These are phyloP conservation scores for Lachancea sp. DNA, from an alignment of 805 yeast genomes.

Conservation along the genomic window DNA sequence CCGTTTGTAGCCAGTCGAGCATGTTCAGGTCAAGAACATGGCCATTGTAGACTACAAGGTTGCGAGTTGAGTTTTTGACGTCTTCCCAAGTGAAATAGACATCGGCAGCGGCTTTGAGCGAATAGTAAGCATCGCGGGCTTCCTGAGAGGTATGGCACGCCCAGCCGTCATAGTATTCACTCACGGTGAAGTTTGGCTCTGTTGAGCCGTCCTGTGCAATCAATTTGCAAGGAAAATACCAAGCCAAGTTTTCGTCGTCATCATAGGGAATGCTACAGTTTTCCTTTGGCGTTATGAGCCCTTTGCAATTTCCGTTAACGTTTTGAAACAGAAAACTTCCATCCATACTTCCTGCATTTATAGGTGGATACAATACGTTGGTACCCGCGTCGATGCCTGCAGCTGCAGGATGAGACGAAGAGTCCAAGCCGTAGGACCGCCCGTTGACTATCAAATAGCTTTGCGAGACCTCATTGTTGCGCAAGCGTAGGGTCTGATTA, in stretches of 20 bases:
- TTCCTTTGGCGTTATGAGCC: constrained; percentile 61
- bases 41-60: constrained; percentile 84
- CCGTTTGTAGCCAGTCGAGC: constrained; percentile 64
- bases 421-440: constrained; percentile 62
- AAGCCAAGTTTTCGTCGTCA: constrained; percentile 60
- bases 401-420: constrained; percentile 74
- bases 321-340: constrained; percentile 82
- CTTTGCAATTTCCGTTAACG: constrained; percentile 85
- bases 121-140: constrained; percentile 66
- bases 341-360: constrained; percentile 82
- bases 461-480: constrained; percentile 50
- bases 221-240: constrained; percentile 94
- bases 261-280: constrained; percentile 66
- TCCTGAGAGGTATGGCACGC: constrained; percentile 77
- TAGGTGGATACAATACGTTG: constrained; percentile 76
- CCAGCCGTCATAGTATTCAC: constrained; percentile 70
- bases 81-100: constrained; percentile 91
- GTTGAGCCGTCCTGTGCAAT: constrained; percentile 66
- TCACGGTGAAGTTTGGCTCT: constrained; percentile 50
- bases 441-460: constrained; percentile 77
- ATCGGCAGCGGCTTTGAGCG: constrained; percentile 56
- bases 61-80: constrained; percentile 58
- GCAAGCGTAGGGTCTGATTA: constrained; percentile 41
- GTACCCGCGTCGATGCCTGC: constrained; percentile 67
- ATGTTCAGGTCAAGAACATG: constrained; percentile 76